Evolutionary conservation across 2,329 filamentous ascomycete genomes (phyloP).

Genomic region (Ophidiomyces ophidiicola): DNA sequence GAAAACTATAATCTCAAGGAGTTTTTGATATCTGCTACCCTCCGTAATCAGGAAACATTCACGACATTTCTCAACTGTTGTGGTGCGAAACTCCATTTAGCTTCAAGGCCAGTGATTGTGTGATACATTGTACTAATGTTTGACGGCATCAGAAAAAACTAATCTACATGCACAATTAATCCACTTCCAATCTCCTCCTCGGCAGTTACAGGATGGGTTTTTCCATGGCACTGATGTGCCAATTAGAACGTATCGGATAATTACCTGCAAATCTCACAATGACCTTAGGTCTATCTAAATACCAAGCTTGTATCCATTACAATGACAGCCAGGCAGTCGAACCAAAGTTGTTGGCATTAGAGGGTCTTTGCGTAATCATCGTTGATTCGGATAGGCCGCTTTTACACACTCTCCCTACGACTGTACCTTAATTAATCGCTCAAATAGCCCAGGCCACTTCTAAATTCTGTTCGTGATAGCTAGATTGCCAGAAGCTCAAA

Average conservation of each 20-base stretch:
- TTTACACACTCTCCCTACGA: too few species aligned
- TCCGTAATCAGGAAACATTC: constrained; percentile 52
- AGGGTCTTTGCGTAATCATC: too few species aligned
- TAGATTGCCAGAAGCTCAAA: too few species aligned
- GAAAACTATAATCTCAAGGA: constrained; percentile 39
- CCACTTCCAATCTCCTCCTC: constrained; percentile 32
- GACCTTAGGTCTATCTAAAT: not conserved
- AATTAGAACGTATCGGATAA: constrained; percentile 28
- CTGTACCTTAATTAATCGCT: too few species aligned
- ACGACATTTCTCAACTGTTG: constrained; percentile 46
- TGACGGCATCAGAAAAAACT: constrained; percentile 20
- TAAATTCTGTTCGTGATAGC: too few species aligned
- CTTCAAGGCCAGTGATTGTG: not conserved
- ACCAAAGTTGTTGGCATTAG: too few species aligned
- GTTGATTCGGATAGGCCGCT: too few species aligned
- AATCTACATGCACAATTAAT: constrained; percentile 30
- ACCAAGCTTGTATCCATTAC: not conserved
- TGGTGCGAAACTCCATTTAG: constrained; percentile 34
- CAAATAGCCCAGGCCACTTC: too few species aligned
- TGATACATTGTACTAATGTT: constrained; percentile 10
- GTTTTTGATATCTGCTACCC: constrained; percentile 48
- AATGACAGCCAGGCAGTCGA: too few species aligned
- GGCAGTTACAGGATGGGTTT: constrained; percentile 35
- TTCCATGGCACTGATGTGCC: constrained; percentile 36
- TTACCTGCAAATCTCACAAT: not conserved